Evolutionary conservation across 2,329 filamentous ascomycete genomes (phyloP).

Genomic region (Fusarium chaquense): DNA sequence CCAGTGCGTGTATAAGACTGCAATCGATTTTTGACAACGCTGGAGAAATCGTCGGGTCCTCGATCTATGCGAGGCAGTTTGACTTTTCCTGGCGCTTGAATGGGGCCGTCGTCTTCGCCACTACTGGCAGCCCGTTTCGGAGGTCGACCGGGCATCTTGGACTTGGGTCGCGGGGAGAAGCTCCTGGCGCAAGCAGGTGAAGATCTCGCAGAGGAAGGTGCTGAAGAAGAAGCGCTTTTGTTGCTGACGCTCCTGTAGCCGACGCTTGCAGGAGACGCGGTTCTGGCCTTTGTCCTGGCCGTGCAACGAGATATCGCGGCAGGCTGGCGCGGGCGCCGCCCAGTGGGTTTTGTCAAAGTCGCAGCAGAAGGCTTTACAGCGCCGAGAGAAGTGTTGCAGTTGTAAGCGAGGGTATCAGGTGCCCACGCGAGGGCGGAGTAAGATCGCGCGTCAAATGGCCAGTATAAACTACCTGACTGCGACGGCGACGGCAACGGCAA

Average conservation of each 20-base stretch:
- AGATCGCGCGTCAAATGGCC: constrained; percentile 37
- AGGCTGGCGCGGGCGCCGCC: constrained; percentile 46
- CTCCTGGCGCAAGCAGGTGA: constrained; percentile 36
- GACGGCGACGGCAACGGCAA: constrained; percentile 25
- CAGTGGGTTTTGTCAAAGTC: constrained; percentile 34
- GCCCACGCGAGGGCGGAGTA: constrained; percentile 39
- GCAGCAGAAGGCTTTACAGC: constrained; percentile 35
- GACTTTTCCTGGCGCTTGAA: constrained; percentile 52
- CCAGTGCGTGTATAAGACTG: constrained; percentile 74
- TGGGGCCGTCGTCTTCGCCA: constrained; percentile 49
- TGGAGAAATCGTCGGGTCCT: constrained; percentile 64
- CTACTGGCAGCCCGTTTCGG: constrained; percentile 42
- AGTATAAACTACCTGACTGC: constrained; percentile 27
- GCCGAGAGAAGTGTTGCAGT: constrained; percentile 22
- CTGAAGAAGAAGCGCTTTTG: constrained; percentile 27
- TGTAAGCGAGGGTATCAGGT: constrained; percentile 35
- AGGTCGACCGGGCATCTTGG: constrained; percentile 43
- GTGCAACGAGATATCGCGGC: constrained; percentile 35
- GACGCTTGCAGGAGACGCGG: constrained; percentile 25
- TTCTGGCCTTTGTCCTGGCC: constrained; percentile 30
- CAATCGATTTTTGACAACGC: constrained; percentile 67
- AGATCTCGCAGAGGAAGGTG: constrained; percentile 22
- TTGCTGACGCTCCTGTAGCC: constrained; percentile 15
- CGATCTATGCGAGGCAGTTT: constrained; percentile 65
- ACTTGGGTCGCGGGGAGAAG: constrained; percentile 38